Evolutionary conservation across 768 basidiomycete species (phyloP).

Genomic region (Tricholoma sp.): DNA sequence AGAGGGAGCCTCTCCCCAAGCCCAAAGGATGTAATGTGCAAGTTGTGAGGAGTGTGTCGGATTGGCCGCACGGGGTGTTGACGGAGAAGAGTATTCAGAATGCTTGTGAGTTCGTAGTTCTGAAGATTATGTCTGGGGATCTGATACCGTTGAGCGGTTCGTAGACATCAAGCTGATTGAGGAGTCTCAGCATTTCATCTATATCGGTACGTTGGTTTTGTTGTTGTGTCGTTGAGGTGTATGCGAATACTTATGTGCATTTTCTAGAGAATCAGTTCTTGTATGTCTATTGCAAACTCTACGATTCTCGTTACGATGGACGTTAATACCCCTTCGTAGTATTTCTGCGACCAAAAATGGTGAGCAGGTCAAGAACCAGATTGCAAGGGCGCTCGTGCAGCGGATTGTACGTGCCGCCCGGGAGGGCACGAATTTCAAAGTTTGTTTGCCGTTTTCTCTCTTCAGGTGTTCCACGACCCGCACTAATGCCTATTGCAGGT

Average conservation of each 20-base stretch:
- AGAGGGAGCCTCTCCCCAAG: slow-evolving; percentile 22
- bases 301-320: neutral
- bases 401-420: slow-evolving; percentile 76
- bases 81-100: slow-evolving; percentile 91
- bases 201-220: slow-evolving; percentile 63
- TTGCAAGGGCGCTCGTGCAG: slow-evolving; percentile 78
- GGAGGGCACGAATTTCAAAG: slow-evolving; percentile 74
- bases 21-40: slow-evolving; percentile 66
- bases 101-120: slow-evolving; percentile 57
- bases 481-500: slow-evolving; percentile 43
- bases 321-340: slow-evolving; percentile 31
- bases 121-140: no score
- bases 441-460: slow-evolving; percentile 18
- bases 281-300: slow-evolving; percentile 36
- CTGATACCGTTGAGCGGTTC: neutral
- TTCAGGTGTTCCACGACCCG: neutral
- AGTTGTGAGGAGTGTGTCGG: slow-evolving; percentile 78
- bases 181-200: slow-evolving; percentile 85
- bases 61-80: slow-evolving; percentile 93
- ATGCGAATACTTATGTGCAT: no score
- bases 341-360: slow-evolving; percentile 67
- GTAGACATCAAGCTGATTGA: slow-evolving; percentile 74
- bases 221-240: no score
- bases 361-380: slow-evolving; percentile 72
- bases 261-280: slow-evolving; percentile 78